These are phyloP conservation scores for Candida anutae DNA, from an alignment of 1,139 yeast species.

Conservation along the genomic window DNA sequence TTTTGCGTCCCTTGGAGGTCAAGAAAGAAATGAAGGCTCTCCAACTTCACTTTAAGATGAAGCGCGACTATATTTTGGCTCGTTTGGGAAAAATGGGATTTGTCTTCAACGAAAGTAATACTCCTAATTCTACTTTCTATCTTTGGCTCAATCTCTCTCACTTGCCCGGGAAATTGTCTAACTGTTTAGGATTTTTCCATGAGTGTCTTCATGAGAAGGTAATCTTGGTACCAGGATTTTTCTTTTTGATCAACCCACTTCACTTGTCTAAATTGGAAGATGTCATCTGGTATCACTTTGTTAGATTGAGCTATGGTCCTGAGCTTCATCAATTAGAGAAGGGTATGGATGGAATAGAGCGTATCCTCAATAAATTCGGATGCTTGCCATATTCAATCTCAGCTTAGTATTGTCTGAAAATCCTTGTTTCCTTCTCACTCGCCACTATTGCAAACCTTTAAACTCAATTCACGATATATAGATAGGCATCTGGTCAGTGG, in stretches of 20 bases:
- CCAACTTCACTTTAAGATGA: conserved; percentile 53
- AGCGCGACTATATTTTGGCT: conserved; percentile 50
- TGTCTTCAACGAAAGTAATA: conserved; percentile 34
- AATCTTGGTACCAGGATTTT: conserved; percentile 61
- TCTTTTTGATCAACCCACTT: conserved; percentile 59
- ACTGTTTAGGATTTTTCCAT: conserved; percentile 61
- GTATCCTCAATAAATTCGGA: conserved; percentile 42
- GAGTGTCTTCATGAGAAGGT: conserved; percentile 60
- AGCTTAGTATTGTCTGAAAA: no score
- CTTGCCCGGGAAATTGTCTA: conserved; percentile 52
- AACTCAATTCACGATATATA: no score
- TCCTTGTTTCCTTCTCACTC: no score
- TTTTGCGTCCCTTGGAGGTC: conserved; percentile 47
- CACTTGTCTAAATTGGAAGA: conserved; percentile 55
- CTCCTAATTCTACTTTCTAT: conserved; percentile 59
- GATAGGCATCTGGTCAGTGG: no score
- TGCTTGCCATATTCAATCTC: conserved; percentile 38
- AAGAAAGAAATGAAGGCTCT: conserved; percentile 52
- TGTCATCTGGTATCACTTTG: conserved; percentile 58
- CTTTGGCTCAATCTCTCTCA: conserved; percentile 56
- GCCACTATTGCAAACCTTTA: no score
- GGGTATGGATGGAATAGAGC: conserved; percentile 65
- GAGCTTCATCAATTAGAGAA: conserved; percentile 44
- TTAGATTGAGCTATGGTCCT: conserved; percentile 60
- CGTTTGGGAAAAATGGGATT: conserved; percentile 54